Evolutionary conservation across 2,329 filamentous ascomycete species (phyloP).

Genomic region (Cercospora brassicicola): DNA sequence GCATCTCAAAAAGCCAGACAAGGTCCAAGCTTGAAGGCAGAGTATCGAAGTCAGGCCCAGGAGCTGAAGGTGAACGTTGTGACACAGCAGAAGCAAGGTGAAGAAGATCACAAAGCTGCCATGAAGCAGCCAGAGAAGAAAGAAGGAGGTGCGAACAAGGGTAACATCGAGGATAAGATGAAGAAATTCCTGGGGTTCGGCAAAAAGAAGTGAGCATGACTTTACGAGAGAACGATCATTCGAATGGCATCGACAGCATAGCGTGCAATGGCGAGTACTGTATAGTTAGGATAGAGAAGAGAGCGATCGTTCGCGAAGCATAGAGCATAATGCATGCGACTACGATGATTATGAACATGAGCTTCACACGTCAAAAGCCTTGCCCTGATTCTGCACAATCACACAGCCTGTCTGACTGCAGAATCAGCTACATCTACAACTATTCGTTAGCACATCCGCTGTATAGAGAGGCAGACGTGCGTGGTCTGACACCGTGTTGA

Average conservation of each 20-base stretch:
- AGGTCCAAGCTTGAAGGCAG: slow-evolving; percentile 60
- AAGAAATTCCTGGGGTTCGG: slow-evolving; percentile 72
- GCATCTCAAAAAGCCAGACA: slow-evolving; percentile 59
- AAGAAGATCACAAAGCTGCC: slow-evolving; percentile 32
- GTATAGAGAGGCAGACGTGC: too few species aligned
- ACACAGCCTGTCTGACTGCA: too few species aligned
- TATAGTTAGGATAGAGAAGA: background rate
- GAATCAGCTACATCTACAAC: too few species aligned
- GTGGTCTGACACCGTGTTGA: too few species aligned
- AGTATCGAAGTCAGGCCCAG: slow-evolving; percentile 61
- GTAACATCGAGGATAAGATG: slow-evolving; percentile 49
- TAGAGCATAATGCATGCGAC: background rate
- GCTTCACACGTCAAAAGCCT: background rate
- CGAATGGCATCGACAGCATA: background rate
- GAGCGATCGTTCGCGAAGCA: background rate
- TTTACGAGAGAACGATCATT: background rate
- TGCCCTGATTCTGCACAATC: too few species aligned
- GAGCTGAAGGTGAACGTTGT: slow-evolving; percentile 65
- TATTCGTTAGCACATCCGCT: too few species aligned
- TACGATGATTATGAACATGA: background rate
- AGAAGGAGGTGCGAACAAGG: slow-evolving; percentile 30
- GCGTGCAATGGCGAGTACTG: background rate
- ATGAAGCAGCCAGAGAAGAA: slow-evolving; percentile 34
- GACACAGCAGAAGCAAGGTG: slow-evolving; percentile 45
- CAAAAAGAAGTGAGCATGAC: slow-evolving; percentile 56